Evolutionary conservation across 805 yeast genomes (phyloP), one percentile per base, ranked within the genome.

Genomic region (Ogataea chonburiensis): DNA sequence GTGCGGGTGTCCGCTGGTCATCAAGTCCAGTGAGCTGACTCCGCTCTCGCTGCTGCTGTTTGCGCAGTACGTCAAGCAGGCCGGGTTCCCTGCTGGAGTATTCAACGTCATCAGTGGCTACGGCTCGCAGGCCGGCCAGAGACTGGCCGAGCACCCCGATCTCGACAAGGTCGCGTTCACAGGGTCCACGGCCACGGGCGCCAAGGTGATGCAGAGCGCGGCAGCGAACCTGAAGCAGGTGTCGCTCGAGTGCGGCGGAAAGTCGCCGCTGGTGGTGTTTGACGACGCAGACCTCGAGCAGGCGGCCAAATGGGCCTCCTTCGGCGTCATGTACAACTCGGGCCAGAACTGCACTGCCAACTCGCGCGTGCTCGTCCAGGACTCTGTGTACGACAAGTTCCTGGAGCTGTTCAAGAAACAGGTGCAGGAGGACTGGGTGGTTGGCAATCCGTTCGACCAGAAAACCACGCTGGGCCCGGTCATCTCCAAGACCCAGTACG

Each of bases 1-100:
- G 26, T 81, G 86, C 35, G 93, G 93, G 37, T 83, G 85, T 61
- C 71, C 77, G 10, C 73, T 81, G 29, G 77, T 84, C 28, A 71
- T 84, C 58, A 84, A 84, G 61, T 72, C 86, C 3, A 80, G 87
- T 38, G 93, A 85, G 62, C 64, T 79, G 47, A 82, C 91, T 5
- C 93, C 93, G 9, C 68, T 84, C 49, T 76, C 87, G 17, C 66
- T 81, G 47, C 71, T 83, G 46, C 66, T 70, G 48, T 67, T 82
- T 42, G 87, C 83, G 24, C 64, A 64, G 17, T 60, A 77, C 36
- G 75, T 77, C 50, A 65, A 66, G 50, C 67, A 74, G 47, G 87
- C 83, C 10, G 91, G 88, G 2, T 75, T 83, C 65, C 91, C 89
- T 27, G 71, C 85, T 7, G 91, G 89, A 43, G 84, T 79, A 19